phyloP scores from a whole-genome alignment of 2,329 filamentous ascomycete genomes.

The Aspergillus pseudoviridinutans region DNA sequence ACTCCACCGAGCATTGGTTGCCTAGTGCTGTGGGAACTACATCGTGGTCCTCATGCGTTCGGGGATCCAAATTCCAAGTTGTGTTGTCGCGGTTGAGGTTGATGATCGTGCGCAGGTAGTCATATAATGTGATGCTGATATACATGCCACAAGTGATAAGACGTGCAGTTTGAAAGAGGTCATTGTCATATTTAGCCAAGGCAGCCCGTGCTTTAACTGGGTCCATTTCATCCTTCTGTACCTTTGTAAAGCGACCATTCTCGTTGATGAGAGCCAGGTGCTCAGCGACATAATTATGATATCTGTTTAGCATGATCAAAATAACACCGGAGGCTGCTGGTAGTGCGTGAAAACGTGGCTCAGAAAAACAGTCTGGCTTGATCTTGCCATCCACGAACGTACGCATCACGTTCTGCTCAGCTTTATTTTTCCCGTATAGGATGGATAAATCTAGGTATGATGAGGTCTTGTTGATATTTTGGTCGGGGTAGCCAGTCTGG shows the following conservation, averaged over 20 bases:
- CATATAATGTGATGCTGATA: constrained; percentile 72
- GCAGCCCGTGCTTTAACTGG: constrained; percentile 45
- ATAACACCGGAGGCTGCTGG: constrained; percentile 69
- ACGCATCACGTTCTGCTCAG: constrained; percentile 48
- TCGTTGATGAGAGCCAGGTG: constrained; percentile 86
- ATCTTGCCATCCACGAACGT: constrained; percentile 68
- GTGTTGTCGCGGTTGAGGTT: constrained; percentile 69
- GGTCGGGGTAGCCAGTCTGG: constrained; percentile 62
- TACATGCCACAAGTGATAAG: constrained; percentile 70
- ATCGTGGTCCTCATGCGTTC: constrained; percentile 57
- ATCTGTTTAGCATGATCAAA: constrained; percentile 68
- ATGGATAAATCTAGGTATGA: constrained; percentile 69
- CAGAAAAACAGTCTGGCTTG: constrained; percentile 69
- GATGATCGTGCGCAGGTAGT: constrained; percentile 75
- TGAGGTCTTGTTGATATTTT: constrained; percentile 61
- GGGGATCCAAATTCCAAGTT: constrained; percentile 77
- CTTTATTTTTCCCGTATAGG: constrained; percentile 60
- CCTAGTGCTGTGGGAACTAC: constrained; percentile 61
- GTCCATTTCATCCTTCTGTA: constrained; percentile 47
- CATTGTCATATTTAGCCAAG: constrained; percentile 70
- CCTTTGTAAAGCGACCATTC: constrained; percentile 69
- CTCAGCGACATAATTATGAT: constrained; percentile 81
- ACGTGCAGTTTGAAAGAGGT: constrained; percentile 73
- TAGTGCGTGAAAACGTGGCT: constrained; percentile 65
- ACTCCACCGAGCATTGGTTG: constrained; percentile 81